Evolutionary conservation across 345 rosid species (phyloP).

Genomic region (Eucalyptus shirleyi): DNA sequence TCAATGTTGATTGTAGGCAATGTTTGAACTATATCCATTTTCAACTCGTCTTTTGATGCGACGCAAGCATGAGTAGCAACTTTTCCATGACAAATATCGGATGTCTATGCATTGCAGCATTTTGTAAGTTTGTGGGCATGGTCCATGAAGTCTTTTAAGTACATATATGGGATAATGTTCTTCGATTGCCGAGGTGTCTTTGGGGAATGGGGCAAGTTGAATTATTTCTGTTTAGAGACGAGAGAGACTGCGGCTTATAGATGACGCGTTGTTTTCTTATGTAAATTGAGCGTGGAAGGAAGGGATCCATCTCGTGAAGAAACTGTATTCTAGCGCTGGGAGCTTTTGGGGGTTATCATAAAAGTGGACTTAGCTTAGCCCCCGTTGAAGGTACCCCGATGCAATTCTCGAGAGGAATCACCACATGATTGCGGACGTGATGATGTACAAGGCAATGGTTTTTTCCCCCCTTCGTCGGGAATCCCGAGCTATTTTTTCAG

Average conservation of each 20-base stretch:
- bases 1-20: not conserved
- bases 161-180: not conserved
- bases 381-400: not conserved
- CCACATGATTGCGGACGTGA: not conserved
- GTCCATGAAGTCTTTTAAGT: not conserved
- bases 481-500: not conserved
- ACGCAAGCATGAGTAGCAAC: not conserved
- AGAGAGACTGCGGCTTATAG: not conserved
- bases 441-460: not conserved
- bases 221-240: not conserved
- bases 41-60: not conserved
- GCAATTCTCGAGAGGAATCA: not conserved
- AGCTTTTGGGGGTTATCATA: not conserved
- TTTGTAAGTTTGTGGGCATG: not conserved
- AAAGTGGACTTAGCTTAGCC: not conserved
- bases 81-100: not conserved
- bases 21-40: not conserved
- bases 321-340: not conserved
- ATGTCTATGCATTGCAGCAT: not conserved
- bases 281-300: not conserved
- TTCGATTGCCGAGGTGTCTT: not conserved
- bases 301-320: not conserved
- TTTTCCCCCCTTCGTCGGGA: not conserved
- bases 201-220: not conserved
- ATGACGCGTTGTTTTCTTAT: not conserved